Conservation (phyloP, 2,329 filamentous ascomycete species). For the Thielaviopsis musarum region DNA sequence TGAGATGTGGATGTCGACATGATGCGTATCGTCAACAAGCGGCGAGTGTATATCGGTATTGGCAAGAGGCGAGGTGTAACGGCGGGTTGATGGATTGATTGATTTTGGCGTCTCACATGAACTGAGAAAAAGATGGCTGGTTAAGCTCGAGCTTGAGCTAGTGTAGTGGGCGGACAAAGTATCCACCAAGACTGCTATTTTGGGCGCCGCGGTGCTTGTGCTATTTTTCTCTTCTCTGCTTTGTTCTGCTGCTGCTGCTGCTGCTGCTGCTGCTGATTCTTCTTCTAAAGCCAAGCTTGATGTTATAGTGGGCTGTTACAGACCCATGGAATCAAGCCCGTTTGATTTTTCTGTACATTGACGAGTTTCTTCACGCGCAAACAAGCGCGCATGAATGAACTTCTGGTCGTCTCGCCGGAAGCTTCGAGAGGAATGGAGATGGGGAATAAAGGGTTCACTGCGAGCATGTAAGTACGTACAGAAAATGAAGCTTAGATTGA, state of each 20-base stretch:
- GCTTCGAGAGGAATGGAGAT: not conserved
- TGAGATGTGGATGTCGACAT: not conserved
- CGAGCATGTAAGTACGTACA: not conserved
- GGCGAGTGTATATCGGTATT: not conserved
- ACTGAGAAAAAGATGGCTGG: not conserved
- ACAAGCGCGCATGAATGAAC: not conserved
- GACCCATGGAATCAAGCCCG: not conserved
- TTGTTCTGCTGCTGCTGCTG: not conserved
- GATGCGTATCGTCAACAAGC: not conserved
- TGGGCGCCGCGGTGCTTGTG: not conserved
- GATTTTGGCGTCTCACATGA: not conserved
- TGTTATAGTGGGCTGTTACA: too few relatives aligned
- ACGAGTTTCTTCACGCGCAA: not conserved
- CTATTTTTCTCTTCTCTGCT: not conserved
- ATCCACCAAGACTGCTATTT: not conserved
- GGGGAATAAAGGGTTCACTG: not conserved
- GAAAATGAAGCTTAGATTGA: not conserved
- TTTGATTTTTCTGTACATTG: not conserved
- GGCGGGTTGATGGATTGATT: not conserved
- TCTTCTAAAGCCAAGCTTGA: too few relatives aligned
- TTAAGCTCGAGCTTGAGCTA: not conserved
- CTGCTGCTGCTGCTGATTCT: not conserved
- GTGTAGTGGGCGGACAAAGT: not conserved
- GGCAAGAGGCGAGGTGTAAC: not conserved
- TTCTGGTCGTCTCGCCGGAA: not conserved